A percentile compares a stretch with the other conserved stretches of the same genome.
These are phyloP conservation scores for Fusarium newnesense DNA, from an alignment of 2,329 filamentous ascomycete genomes.

Conservation along the genomic window DNA sequence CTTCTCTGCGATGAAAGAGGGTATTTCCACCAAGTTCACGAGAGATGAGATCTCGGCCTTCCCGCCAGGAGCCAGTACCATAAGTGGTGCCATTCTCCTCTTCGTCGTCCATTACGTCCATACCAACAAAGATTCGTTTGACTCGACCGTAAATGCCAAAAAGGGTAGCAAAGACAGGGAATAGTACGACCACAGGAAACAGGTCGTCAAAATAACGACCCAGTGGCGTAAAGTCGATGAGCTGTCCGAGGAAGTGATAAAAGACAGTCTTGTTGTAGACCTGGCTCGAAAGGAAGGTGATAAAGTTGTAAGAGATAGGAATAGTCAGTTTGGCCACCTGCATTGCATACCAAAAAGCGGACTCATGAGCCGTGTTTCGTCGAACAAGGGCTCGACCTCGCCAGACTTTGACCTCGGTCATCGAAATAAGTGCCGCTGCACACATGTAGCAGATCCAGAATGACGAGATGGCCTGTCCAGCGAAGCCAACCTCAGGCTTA, in stretches of 20 bases:
- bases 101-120: constrained; percentile 79
- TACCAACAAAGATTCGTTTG: constrained; percentile 81
- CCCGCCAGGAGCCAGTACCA: constrained; percentile 87
- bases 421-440: constrained; percentile 83
- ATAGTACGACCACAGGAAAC: constrained; percentile 87
- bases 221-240: constrained; percentile 85
- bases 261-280: constrained; percentile 85
- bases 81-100: constrained; percentile 72
- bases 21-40: constrained; percentile 78
- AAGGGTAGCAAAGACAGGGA: constrained; percentile 85
- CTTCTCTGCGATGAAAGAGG: constrained; percentile 60
- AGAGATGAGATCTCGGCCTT: constrained; percentile 90
- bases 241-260: constrained; percentile 83
- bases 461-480: constrained; percentile 84
- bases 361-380: constrained; percentile 91
- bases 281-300: constrained; percentile 82
- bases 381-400: constrained; percentile 89
- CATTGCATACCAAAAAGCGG: constrained; percentile 94
- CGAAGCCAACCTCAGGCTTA: constrained; percentile 82
- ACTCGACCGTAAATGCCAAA: constrained; percentile 91
- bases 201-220: constrained; percentile 87
- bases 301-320: constrained; percentile 94
- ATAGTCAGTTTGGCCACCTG: constrained; percentile 94
- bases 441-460: constrained; percentile 98
- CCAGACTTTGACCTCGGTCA: constrained; percentile 97